Percentiles rank a stretch among this genome's conserved stretches.
Conservation (phyloP, 306 rosid species). For the Prosopis cineraria region DNA sequence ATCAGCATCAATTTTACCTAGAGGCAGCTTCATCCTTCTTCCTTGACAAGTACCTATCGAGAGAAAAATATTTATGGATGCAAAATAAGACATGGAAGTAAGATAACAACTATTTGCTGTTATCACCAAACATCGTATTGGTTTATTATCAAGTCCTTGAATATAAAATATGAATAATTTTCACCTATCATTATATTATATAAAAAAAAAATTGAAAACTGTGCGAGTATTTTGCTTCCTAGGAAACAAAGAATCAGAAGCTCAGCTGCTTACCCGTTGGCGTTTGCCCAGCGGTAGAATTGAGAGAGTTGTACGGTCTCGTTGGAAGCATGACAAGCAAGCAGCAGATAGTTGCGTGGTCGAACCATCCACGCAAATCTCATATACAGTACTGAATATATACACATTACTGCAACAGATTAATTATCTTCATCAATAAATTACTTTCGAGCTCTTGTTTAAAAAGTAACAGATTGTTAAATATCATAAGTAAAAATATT, state of each 20-base stretch:
- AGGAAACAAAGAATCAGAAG: background rate
- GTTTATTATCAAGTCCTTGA: background rate
- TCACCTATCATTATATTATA: too few relatives aligned
- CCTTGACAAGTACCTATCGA: background rate
- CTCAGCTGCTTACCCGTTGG: background rate
- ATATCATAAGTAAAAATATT: too few relatives aligned
- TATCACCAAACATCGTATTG: background rate
- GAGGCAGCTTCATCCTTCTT: background rate
- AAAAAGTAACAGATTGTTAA: too few relatives aligned
- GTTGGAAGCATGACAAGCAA: background rate
- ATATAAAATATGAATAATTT: background rate
- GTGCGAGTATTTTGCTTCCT: too few relatives aligned
- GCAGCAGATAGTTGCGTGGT: background rate
- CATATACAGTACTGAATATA: background rate
- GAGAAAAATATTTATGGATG: background rate
- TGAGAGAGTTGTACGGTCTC: background rate
- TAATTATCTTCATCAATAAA: too few relatives aligned
- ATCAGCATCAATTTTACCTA: background rate
- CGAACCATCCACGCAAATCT: background rate
- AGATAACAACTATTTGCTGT: background rate
- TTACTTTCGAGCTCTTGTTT: too few relatives aligned
- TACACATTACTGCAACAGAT: background rate
- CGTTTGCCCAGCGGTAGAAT: background rate
- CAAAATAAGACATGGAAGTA: background rate
- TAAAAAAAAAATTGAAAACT: too few relatives aligned